Evolutionary conservation across 1,284 basidiomycete species (phyloP).

Genomic region (Fomitopsis pinicola): DNA sequence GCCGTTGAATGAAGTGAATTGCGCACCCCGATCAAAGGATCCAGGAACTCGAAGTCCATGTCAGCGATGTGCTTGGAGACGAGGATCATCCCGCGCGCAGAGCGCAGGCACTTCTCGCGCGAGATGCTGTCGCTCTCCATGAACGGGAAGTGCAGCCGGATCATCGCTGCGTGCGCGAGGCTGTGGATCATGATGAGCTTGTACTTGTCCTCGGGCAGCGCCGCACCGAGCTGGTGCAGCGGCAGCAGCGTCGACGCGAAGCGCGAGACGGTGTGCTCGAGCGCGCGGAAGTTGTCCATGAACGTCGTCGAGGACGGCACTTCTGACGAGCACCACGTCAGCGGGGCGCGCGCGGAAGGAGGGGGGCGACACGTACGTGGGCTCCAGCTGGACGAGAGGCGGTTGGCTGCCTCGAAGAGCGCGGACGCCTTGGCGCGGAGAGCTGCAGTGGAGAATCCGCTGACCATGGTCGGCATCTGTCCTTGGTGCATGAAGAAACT

Average conservation of each 20-base stretch:
- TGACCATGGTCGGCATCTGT: constrained; percentile 41
- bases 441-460: constrained; percentile 57
- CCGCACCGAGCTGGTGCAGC: constrained; percentile 55
- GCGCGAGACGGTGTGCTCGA: constrained; percentile 60
- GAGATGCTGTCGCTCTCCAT: constrained; percentile 53
- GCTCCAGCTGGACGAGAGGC: constrained; percentile 56
- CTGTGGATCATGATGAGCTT: constrained; percentile 57
- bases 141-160: constrained; percentile 61
- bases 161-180: constrained; percentile 61
- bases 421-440: constrained; percentile 72
- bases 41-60: constrained; percentile 61
- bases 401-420: constrained; percentile 62
- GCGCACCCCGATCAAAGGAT: constrained; percentile 71
- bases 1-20: constrained; percentile 12
- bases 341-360: constrained; percentile 11
- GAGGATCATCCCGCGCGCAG: constrained; percentile 52
- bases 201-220: constrained; percentile 55
- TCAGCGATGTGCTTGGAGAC: constrained; percentile 60
- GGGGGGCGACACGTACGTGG: constrained; percentile 38
- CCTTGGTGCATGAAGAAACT: constrained; percentile 54
- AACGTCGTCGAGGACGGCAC: constrained; percentile 41
- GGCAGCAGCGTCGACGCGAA: constrained; percentile 62
- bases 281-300: constrained; percentile 51
- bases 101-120: constrained; percentile 60
- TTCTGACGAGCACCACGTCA: constrained; percentile 25